phyloP scores from a whole-genome alignment of 495 filamentous ascomycete species.

The Darksidea phi region DNA sequence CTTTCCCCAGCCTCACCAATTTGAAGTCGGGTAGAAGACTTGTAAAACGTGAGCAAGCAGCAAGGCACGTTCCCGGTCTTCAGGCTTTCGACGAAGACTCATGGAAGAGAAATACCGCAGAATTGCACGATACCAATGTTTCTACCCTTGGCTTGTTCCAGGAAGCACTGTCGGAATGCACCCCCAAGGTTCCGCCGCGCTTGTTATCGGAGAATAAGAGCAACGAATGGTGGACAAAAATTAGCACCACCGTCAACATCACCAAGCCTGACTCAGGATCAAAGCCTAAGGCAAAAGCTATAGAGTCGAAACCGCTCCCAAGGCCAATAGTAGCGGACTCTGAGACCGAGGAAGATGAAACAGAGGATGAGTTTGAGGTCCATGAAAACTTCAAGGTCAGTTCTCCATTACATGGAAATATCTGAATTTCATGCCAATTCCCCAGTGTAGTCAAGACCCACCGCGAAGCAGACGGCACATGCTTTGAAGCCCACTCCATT shows the following conservation, averaged over 20 bases:
- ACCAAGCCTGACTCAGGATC: slow-evolving; percentile 23
- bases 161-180: slow-evolving; percentile 41
- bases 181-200: slow-evolving; percentile 47
- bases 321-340: slow-evolving; percentile 23
- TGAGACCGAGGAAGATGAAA: slow-evolving; percentile 40
- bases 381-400: slow-evolving; percentile 25
- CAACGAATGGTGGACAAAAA: slow-evolving; percentile 15
- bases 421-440: neutral
- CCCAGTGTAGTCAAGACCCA: neutral
- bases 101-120: slow-evolving; percentile 47
- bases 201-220: slow-evolving; percentile 41
- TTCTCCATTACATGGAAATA: neutral
- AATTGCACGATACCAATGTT: slow-evolving; percentile 29
- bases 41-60: slow-evolving; percentile 46
- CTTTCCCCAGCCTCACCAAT: slow-evolving; percentile 62
- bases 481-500: neutral
- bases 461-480: neutral
- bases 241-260: neutral
- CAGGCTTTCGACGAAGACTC: slow-evolving; percentile 50
- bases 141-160: slow-evolving; percentile 22
- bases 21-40: slow-evolving; percentile 45
- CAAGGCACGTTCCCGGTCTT: slow-evolving; percentile 56
- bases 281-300: slow-evolving; percentile 37
- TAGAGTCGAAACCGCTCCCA: too few species aligned
- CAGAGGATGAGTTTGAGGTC: slow-evolving; percentile 39